Evolutionary conservation across 352 stramenopile species (phyloP), one percentile per base, ranked within the genome.

Genomic region (Pythium oligandrum): DNA sequence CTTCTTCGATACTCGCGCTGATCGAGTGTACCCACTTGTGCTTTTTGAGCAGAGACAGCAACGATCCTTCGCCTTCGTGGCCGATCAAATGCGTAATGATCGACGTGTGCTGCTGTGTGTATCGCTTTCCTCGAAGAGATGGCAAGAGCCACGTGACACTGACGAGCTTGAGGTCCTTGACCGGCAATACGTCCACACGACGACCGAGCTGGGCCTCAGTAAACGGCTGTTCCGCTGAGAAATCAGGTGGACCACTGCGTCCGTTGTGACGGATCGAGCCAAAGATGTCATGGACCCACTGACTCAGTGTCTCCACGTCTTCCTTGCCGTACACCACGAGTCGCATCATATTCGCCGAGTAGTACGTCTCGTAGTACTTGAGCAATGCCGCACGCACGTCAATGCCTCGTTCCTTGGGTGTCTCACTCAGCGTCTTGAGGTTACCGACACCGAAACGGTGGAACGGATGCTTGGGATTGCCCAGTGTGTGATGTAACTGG

Each of bases 371-470:
- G 57, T 96, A 90, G 59, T 93, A 96, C 12, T 84, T 57, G 4
- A 96, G 70, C 4, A 97, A 58, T 47, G 17, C 48, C 7, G 50
- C 39, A 11, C 58, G 51, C 43, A 65, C 47, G 47, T 65, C 53
- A 6, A 53, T 8, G 70, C 53, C 49, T n/a, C 51, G 32, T 54
- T 40, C 31, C 34, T 47, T 48, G 4, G 62, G 47, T 2, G 10
- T 33, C 4, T 57, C 59, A 1, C 51, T 31, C 11, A 71, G 46
- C n/a, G 54, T 62, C 26, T 58, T 64, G 48, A 85, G 82, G 66
- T 97, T 96, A 6, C 93, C 93, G 1, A 86, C 95, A 51, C 83
- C 90, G 57, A 98, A 98, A 44, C 93, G 90, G 51, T 72, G 74
- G 57, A 86, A 90, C 3, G 91, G 88, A 65, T 97, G 89, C 4